phyloP scores from a whole-genome alignment of 352 stramenopile genomes.

The Aphanomyces astaci region DNA sequence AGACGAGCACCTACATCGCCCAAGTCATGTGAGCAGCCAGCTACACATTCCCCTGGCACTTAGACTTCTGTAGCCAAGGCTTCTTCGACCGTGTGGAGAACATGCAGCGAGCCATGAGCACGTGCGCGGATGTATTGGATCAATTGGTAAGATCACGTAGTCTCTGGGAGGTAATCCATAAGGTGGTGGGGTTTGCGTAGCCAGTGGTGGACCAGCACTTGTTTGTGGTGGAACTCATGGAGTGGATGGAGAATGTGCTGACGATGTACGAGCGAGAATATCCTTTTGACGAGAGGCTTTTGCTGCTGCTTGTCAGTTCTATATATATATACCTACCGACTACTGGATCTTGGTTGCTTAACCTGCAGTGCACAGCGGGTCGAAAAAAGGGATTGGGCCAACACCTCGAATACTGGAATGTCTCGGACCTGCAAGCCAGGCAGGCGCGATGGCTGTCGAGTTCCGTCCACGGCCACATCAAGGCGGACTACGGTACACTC shows the following conservation, averaged over 20 bases:
- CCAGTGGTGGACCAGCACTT: constrained; percentile 5
- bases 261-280: constrained; percentile 57
- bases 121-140: constrained; percentile 33
- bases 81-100: constrained; percentile 18
- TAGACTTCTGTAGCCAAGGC: not conserved
- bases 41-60: not conserved
- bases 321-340: too few species aligned
- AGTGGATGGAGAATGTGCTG: constrained; percentile 72
- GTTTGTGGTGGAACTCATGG: constrained; percentile 31
- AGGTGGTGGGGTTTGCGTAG: too few species aligned
- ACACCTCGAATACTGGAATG: constrained; percentile 48
- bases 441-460: constrained; percentile 39
- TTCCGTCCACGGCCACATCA: constrained; percentile 36
- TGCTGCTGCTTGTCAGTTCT: not conserved
- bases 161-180: not conserved
- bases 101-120: constrained; percentile 26
- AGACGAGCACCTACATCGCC: constrained; percentile 25
- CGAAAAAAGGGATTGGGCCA: constrained; percentile 48
- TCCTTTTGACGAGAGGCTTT: constrained; percentile 14
- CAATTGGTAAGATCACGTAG: constrained; percentile 2
- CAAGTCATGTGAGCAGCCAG: not conserved
- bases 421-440: constrained; percentile 30
- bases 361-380: constrained; percentile 23
- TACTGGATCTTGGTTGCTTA: not conserved
- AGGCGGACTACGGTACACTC: constrained; percentile 40